These are phyloP conservation scores for Martiniozyma abietophila DNA, from an alignment of 805 yeast genomes.

Conservation along the genomic window DNA sequence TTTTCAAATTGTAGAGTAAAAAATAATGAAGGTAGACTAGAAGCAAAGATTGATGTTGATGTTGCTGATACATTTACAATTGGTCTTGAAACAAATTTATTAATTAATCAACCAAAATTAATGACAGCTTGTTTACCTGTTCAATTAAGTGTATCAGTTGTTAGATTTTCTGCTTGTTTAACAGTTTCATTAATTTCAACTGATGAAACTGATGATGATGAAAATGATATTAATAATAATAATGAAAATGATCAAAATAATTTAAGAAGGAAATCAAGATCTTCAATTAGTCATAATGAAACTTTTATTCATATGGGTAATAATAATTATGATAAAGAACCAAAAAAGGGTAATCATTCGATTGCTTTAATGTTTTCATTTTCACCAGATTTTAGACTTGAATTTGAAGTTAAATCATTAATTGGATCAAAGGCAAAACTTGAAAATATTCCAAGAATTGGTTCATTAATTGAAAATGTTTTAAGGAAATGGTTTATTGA, in stretches of 20 bases:
- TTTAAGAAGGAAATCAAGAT: constrained; percentile 2
- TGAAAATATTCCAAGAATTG: constrained; percentile 87
- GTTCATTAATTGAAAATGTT: constrained; percentile 73
- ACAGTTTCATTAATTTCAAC: constrained; percentile 59
- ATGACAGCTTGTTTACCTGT: constrained; percentile 84
- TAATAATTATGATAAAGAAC: background rate
- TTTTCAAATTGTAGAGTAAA: constrained; percentile 85
- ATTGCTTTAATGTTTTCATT: constrained; percentile 84
- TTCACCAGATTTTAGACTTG: constrained; percentile 83
- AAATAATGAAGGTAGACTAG: constrained; percentile 42
- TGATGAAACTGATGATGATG: constrained; percentile 19
- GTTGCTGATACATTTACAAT: constrained; percentile 77
- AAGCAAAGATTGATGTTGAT: constrained; percentile 88
- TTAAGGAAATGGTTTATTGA: constrained; percentile 86
- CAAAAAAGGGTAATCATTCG: constrained; percentile 9
- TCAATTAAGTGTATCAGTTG: constrained; percentile 74
- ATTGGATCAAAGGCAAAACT: constrained; percentile 90
- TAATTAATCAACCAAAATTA: constrained; percentile 76
- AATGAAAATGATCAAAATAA: constrained; percentile 7
- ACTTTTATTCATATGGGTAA: background rate
- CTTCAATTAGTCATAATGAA: background rate
- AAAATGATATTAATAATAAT: constrained; percentile 8
- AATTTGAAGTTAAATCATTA: constrained; percentile 77
- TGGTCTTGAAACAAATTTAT: constrained; percentile 71
- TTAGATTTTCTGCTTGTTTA: constrained; percentile 82